These are phyloP conservation scores for Xenosphaeropsis pyriputrescens DNA, from an alignment of 2,329 filamentous ascomycete species.

Conservation along the genomic window DNA sequence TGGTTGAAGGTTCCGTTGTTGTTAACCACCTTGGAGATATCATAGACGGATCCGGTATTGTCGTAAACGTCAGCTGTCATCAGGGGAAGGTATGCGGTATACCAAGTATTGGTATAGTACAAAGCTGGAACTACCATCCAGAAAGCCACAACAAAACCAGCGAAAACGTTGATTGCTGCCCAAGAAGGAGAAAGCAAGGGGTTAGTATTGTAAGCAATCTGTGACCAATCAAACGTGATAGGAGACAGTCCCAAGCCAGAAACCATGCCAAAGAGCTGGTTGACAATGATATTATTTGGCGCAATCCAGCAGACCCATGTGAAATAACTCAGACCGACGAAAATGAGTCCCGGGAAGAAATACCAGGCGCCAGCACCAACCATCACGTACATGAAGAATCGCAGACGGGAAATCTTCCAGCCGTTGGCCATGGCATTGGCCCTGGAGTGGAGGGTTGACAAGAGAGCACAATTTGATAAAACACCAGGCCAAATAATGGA, in stretches of 20 bases:
- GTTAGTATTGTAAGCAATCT: slow-evolving; percentile 42
- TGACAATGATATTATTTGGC: slow-evolving; percentile 49
- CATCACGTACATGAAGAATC: slow-evolving; percentile 46
- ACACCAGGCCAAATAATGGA: slow-evolving; percentile 8
- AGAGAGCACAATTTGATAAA: slow-evolving; percentile 6
- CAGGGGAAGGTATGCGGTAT: slow-evolving; percentile 49
- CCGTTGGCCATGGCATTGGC: slow-evolving; percentile 30
- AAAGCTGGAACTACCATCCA: slow-evolving; percentile 41
- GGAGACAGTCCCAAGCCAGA: slow-evolving; percentile 51
- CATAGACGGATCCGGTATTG: slow-evolving; percentile 49
- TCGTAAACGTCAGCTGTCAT: slow-evolving; percentile 58
- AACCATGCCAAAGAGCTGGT: slow-evolving; percentile 52
- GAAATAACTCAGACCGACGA: slow-evolving; percentile 41
- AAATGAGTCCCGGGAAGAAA: slow-evolving; percentile 56
- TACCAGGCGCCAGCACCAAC: slow-evolving; percentile 47
- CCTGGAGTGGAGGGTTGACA: slow-evolving; percentile 42
- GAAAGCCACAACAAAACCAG: slow-evolving; percentile 52
- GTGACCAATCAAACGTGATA: slow-evolving; percentile 52
- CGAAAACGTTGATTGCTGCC: slow-evolving; percentile 57
- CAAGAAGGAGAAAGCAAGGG: slow-evolving; percentile 55
- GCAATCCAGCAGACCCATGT: slow-evolving; percentile 45
- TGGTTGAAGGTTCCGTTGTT: slow-evolving; percentile 46
- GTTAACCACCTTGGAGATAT: slow-evolving; percentile 47
- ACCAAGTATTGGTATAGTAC: slow-evolving; percentile 53
- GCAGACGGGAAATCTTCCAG: slow-evolving; percentile 50